Evolutionary conservation across 2,329 filamentous ascomycete genomes (phyloP), one percentile per base, ranked within the genome.

Genomic region (Magnaporthiopsis poae): DNA sequence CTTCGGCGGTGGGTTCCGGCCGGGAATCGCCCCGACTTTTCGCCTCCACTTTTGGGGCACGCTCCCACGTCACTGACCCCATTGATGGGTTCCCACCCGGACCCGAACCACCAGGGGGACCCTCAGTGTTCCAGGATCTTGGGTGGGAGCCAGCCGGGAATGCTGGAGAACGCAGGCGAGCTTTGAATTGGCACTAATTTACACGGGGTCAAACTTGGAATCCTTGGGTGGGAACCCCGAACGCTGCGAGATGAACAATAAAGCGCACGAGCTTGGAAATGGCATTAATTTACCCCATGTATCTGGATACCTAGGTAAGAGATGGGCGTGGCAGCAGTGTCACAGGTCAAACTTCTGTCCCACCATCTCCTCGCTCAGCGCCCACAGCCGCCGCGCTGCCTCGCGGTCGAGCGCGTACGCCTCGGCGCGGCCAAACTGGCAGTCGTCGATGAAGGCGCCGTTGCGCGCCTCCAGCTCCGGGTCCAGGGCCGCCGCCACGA

Each of bases 331-430:
- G 9, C 35, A 11, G 35, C 12, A 12, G 2, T 35, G 12, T 35
- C 64, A 67, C 52, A 15, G 52, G 65, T 60, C 56, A 67, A 79
- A 79, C 61, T 74, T 71, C 64, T 79, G 72, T 1, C 74, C 75
- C 12, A 80, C 78, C 61, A 81, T 69, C 69, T 77, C 70, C 73
- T 80, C 77, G n/a, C 76, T 80, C 61, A 80, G 36, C 56, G 73
- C 73, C 80, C 80, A 81, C 62, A 81, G 71, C 70, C 71, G 78
- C 65, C 77, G 75, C 0, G 80, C 79, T 63, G 70, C 70, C 35
- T 68, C 68, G 67, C 59, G 70, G 66, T 68, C 61, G 15, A 63
- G 35, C 27, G 33, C 35, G 35, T 39, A 35, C 39, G 21, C 67
- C 60, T 11, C 70, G 68, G 65, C 68, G 46, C 64, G 70, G 65